Evolutionary conservation across 2,329 filamentous ascomycete species (phyloP), one percentile per base, ranked within the genome.

Genomic region (Colletotrichum graminicola): DNA sequence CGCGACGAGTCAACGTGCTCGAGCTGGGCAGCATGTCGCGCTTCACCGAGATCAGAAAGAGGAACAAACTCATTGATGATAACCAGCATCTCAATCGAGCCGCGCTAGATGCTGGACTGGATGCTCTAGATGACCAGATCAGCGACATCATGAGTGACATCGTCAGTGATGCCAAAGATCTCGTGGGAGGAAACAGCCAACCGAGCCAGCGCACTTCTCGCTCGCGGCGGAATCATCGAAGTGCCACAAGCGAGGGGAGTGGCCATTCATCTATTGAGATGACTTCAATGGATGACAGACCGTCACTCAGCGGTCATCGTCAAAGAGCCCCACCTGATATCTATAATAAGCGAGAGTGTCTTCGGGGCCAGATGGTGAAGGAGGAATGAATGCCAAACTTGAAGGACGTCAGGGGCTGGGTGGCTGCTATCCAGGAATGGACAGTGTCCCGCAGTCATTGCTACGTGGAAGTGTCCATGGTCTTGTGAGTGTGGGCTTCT

Each of bases 41-140:
- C 51, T 95, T 91, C 90, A 92, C 88, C 32, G 92, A 94, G 79
- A 94, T 95, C 72, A 84, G 89, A 72, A 86, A 82, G 74, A 87
- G 85, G 76, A 91, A 91, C 75, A 83, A 82, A 56, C 80, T 91
- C 60, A 85, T 90, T 59, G 88, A 90, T 74, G 79, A 79, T 10
- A 78, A 78, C 16, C 76, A 76, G 7, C 80, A 82, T 73, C 75
- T 82, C 39, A 82, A 82, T 62, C 78, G 78, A 10, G 77, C 77
- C 23, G 80, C 80, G 14, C 72, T 80, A 41, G 79, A 79, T 34
- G 78, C 80, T 47, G 82, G 81, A 0, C 63, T 82, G 2, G 80
- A 78, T 47, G 80, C 82, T 2, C 68, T 83, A 5, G 80, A 82
- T 21, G 79, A 80, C 57, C 80, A 82, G 45, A 74, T 83, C 71